A percentile compares a stretch with the other conserved stretches of the same genome.
Evolutionary conservation across 2,329 filamentous ascomycete genomes (phyloP).

Genomic region (Fonsecaea nubica): DNA sequence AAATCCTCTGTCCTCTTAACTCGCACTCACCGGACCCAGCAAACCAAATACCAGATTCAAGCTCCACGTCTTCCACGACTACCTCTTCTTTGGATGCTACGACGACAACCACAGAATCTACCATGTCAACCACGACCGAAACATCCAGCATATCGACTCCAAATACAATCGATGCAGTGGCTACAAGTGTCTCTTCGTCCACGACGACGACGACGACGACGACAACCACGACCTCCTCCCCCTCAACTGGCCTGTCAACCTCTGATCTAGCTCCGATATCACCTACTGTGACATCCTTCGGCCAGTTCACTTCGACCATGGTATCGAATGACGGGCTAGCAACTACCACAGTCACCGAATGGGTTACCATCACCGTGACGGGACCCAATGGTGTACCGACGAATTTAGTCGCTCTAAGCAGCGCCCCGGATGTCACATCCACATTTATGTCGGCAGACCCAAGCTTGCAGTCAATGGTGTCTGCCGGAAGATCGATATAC

Average conservation of each 20-base stretch:
- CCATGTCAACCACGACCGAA: neutral
- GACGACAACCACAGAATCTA: neutral
- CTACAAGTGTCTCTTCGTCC: neutral
- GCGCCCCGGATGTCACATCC: neutral
- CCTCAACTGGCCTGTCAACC: neutral
- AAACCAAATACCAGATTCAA: conserved; percentile 7
- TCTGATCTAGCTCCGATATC: neutral
- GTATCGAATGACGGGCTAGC: neutral
- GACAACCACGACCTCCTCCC: neutral
- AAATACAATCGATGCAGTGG: neutral
- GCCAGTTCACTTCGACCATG: neutral
- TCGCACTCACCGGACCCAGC: conserved; percentile 3
- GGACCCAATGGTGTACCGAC: neutral
- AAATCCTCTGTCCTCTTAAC: conserved; percentile 29
- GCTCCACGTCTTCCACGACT: conserved; percentile 1
- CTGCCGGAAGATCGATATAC: neutral
- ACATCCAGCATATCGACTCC: neutral
- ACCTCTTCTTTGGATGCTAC: conserved; percentile 1
- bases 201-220: too few species aligned
- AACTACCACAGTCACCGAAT: conserved; percentile 26
- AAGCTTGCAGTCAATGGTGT: neutral
- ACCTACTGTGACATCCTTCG: neutral
- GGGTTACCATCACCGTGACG: conserved; percentile 29
- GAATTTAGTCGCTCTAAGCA: conserved; percentile 1
- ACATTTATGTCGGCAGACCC: neutral